Base-by-base conservation (phyloP, 495 filamentous ascomycete species). In the Aspergillus baeticus region DNA sequence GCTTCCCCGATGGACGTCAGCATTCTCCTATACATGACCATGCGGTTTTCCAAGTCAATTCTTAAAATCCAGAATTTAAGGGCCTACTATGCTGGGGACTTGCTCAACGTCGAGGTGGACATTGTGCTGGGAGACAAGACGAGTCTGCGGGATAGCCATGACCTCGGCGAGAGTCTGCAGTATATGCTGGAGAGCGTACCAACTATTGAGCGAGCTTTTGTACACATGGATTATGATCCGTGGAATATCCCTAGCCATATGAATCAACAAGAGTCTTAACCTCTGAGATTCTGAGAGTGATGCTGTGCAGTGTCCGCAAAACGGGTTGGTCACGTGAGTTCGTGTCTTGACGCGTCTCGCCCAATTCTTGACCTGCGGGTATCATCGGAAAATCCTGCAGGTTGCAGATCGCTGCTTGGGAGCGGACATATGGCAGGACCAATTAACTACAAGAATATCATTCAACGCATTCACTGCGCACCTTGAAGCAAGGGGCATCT, bases 1-100 rank as follows among this genome's bases (percentile, higher is more conserved):
- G 90, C 91, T 22, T 84, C 85, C 0, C 83, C 89, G 0, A 87
- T 88, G 49, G 88, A 96, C 61, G 81, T 91, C 34, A 96, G 93
- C 63, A 82, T 96, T 17, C 73, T 97, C 7, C 77, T 97, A 0
- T 97, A 97, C 72, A 79, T 95, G 55, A 92, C 91, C 1, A 96
- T 97, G 91, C 84, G 92, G 2, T 97, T 97, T 64, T 92, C 92
- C 18, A 90, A 88, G 47, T 87, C 88, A 4, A 92, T 97, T 56
- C 85, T 85, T 61, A 88, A 91, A 62, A 94, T 97, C 36, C 92
- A 96, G 63, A 87, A 90, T 20, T 67, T 96, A 15, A 85, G 93
- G 53, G 92, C 91, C 0, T 97, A 97, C 65, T 91, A 96, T 63
- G 82, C 87, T 0, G 92, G 92, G 7, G 92, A 97, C 60, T 89